Base-by-base conservation (phyloP, 139 green algal species). In the Micractinium conductrix region DNA sequence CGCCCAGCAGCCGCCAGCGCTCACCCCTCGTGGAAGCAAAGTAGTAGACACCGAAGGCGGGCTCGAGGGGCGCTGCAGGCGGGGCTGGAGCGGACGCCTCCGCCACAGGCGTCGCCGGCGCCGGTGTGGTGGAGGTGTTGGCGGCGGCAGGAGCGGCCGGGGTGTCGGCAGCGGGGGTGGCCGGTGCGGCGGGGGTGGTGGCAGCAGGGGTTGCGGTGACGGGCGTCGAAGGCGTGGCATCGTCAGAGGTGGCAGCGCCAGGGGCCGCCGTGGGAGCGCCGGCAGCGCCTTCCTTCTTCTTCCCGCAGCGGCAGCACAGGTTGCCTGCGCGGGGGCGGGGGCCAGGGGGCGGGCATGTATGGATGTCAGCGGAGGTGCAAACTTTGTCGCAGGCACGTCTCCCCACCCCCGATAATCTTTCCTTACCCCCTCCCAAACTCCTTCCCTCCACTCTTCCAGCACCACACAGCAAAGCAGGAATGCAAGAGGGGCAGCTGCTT, bases 11-110 rank as follows among this genome's bases (percentile, higher is more conserved):
- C 67, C 67, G 33, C 12, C 12, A n/a, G 38, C 50, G 38, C 12
- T 35, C 69, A 75, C 38, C 69, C 38, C n/a, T 44, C 37, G 75
- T 81, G 37, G 38, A 50, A 4, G 75, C 75, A 71, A 81, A 81
- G n/a, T 71, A 42, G 53, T 71, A 81, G 37, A 81, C 75, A 17
- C 75, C 75, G 42, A 63, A 42, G 3, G 40, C 19, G 40, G 24
- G 24, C 14, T 53, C 37, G 40, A 35, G 17, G 63, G 63, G 63
- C 63, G 10, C 26, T 12, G 55, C 55, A 63, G 55, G 4, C 30
- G 14, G 63, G 14, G 63, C 63, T 21, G 63, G 28, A 2, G 8
- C 10, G 26, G 63, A n/a, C n/a, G 30, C 63, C 2, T n/a, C n/a
- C n/a, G 63, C 8, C 2, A n/a, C 63, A 42, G 63, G 63, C 63